A percentile compares a stretch with the other conserved stretches of the same genome.
These are phyloP conservation scores for Erigeron canadensis DNA, from an alignment of 129 eudicot species.

Conservation along the genomic window DNA sequence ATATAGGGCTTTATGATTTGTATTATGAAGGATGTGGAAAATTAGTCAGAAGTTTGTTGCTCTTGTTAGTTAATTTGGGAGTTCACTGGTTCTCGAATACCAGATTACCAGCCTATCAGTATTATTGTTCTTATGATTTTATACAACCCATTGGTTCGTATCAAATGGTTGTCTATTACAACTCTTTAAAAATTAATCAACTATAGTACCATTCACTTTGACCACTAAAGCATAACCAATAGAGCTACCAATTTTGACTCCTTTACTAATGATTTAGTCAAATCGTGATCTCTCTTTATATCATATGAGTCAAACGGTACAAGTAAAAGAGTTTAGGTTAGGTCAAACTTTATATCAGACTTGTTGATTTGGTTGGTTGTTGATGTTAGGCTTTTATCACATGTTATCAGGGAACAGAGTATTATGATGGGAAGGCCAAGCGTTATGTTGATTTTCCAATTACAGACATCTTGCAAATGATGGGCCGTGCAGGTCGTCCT, in stretches of 20 bases:
- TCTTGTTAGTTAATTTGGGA: no score
- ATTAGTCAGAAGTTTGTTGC: no score
- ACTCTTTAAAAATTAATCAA: not conserved
- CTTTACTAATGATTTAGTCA: no score
- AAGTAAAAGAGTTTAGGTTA: not conserved
- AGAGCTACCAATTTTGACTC: no score
- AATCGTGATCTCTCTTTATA: no score
- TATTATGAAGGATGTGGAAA: no score
- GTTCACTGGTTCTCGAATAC: no score
- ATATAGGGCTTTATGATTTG: no score
- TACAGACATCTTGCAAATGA: conserved; percentile 97
- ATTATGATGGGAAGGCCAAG: conserved; percentile 80
- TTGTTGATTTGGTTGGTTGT: conserved; percentile 26
- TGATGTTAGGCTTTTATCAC: conserved; percentile 7
- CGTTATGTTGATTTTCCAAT: conserved; percentile 93
- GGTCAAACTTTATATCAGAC: not conserved
- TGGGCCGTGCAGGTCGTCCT: conserved; percentile 99
- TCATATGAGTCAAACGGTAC: no score
- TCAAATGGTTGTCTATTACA: not conserved
- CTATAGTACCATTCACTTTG: conserved; percentile 5
- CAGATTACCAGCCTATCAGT: no score
- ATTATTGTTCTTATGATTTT: no score
- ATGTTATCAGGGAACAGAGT: conserved; percentile 80
- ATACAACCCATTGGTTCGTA: no score
- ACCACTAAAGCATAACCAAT: not conserved